Conservation (phyloP, 2,329 filamentous ascomycete genomes). For the Colletotrichum tabaci region DNA sequence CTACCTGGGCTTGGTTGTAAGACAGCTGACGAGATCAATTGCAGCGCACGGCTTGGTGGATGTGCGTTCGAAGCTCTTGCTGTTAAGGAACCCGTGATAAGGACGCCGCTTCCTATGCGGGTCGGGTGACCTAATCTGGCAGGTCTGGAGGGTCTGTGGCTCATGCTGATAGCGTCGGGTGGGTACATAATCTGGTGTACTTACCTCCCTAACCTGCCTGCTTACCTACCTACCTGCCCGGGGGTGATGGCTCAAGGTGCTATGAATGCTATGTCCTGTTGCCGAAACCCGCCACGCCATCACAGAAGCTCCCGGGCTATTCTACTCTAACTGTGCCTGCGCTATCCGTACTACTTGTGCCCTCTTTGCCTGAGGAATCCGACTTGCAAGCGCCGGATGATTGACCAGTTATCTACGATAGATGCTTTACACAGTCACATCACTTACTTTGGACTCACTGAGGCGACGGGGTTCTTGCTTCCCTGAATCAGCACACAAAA, state of each 20-base stretch:
- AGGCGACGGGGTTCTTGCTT: constrained; percentile 2
- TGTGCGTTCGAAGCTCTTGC: constrained; percentile 40
- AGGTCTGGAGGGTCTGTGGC: constrained; percentile 41
- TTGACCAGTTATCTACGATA: constrained; percentile 16
- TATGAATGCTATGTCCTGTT: constrained; percentile 13
- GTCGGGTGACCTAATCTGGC: constrained; percentile 43
- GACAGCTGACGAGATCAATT: constrained; percentile 44
- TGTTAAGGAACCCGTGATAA: constrained; percentile 43
- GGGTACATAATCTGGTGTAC: constrained; percentile 10
- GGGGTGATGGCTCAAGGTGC: neutral
- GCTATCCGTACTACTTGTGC: neutral
- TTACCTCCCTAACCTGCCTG: neutral
- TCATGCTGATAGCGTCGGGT: constrained; percentile 34
- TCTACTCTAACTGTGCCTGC: constrained; percentile 5
- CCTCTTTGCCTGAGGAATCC: neutral
- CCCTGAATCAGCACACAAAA: constrained; percentile 26
- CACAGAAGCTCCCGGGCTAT: constrained; percentile 26
- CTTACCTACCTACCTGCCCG: neutral
- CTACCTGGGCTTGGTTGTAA: constrained; percentile 37
- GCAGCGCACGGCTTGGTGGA: constrained; percentile 33
- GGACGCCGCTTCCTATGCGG: constrained; percentile 34
- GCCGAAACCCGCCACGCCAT: constrained; percentile 35
- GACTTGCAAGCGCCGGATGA: constrained; percentile 4
- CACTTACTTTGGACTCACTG: constrained; percentile 1
- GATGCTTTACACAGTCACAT: no score